phyloP scores from a whole-genome alignment of 495 filamentous ascomycete species.

The Elasticomyces elasticus region DNA sequence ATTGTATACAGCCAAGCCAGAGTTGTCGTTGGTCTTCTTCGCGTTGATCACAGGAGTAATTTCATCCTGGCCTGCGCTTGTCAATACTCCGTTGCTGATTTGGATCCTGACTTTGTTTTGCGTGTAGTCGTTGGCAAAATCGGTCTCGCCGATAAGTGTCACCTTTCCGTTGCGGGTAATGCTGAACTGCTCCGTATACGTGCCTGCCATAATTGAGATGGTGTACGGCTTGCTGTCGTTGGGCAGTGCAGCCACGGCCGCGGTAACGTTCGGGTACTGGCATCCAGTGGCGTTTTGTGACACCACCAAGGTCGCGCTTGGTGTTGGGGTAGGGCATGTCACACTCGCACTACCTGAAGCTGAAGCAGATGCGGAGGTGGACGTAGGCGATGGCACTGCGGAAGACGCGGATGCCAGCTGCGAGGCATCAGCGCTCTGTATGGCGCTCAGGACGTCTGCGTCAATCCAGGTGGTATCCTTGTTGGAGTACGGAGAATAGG shows the following conservation, averaged over 20 bases:
- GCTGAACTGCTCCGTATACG: conserved; percentile 19
- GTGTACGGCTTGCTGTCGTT: conserved; percentile 8
- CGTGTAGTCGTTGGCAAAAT: conserved; percentile 12
- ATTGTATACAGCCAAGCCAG: conserved; percentile 14
- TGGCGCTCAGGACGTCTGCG: background rate
- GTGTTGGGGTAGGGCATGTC: background rate
- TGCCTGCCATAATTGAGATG: conserved; percentile 14
- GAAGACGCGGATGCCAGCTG: background rate
- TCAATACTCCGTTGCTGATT: conserved; percentile 6
- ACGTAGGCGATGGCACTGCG: background rate
- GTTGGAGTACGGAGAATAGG: background rate
- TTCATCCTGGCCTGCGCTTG: conserved; percentile 12
- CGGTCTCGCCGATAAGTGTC: conserved; percentile 18
- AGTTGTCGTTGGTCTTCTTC: conserved; percentile 14
- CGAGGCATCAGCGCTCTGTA: background rate
- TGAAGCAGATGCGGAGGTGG: background rate
- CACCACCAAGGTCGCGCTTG: conserved; percentile 1
- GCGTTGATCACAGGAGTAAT: conserved; percentile 13
- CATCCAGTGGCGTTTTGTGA: background rate
- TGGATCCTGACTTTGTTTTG: conserved; percentile 18
- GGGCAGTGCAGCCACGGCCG: conserved; percentile 16
- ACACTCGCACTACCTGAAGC: background rate
- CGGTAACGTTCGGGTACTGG: conserved; percentile 16
- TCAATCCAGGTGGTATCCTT: conserved; percentile 3
- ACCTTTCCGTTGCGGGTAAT: conserved; percentile 20